Evolutionary conservation across 306 rosid species (phyloP), one percentile per base, ranked within the genome.

Genomic region (Senna siamea): DNA sequence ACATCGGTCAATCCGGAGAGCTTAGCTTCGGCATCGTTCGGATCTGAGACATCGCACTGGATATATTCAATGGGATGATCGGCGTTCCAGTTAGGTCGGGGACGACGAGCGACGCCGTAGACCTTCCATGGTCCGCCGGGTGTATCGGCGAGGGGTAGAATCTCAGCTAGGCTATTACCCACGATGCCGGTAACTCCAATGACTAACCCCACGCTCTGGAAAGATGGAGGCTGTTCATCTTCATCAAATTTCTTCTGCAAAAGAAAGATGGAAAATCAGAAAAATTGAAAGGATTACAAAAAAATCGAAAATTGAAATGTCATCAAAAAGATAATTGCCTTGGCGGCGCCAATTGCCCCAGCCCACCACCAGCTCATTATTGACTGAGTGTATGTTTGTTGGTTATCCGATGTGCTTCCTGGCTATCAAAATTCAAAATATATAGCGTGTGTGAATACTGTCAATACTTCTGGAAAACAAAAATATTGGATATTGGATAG

Each of bases 121-220:
- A 85, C 84, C 66, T 85, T 82, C 89, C 89, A 85, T 37, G 85
- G 89, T 3, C 89, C 86, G 19, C 89, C 85, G 53, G 89, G 89
- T 10, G 87, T 80, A 53, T 86, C 87, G 4, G 81, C 65, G 35
- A 80, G 82, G 0, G 90, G 90, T 1, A 86, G 85, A 17, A 83
- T 86, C 51, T 86, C 87, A 15, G 89, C 85, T 5, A 86, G 80
- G 78, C 89, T 86, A 15, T 86, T 86, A 38, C 87, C 85, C 5
- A 86, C 87, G 44, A 86, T 66, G 46, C 85, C 87, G 7, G 89
- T 86, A 4, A 83, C 85, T 3, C 89, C 87, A 35, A 86, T 58
- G 20, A 86, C 83, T 2, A 86, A 3, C 2, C 34, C 55, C 10
- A 17, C 55, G 8, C 22, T n/a, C 4, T 17, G 22, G 1, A n/a